These are phyloP conservation scores for Ziziphus jujuba DNA, from an alignment of 306 rosid species.

Conservation along the genomic window DNA sequence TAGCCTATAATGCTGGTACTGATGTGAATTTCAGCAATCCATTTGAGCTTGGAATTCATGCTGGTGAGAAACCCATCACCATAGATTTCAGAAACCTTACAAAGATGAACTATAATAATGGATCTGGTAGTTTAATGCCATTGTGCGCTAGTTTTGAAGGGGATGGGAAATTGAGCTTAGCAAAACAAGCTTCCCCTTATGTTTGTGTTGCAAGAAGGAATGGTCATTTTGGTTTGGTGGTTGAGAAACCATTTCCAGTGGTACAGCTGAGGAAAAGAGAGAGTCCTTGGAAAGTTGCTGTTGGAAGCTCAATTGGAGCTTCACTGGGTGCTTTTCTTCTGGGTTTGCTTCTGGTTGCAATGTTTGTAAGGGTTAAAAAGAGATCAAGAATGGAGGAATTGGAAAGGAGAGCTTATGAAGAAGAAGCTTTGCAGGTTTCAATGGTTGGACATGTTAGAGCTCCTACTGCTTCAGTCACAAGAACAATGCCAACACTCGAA, in stretches of 20 bases:
- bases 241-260: constrained; percentile 46
- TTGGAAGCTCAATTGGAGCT: constrained; percentile 82
- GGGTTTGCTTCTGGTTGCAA: constrained; percentile 82
- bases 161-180: constrained; percentile 65
- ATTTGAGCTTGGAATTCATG: constrained; percentile 72
- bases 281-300: constrained; percentile 77
- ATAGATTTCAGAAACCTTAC: constrained; percentile 63
- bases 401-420: constrained; percentile 92
- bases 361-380: constrained; percentile 90
- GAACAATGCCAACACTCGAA: constrained; percentile 67
- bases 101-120: constrained; percentile 23
- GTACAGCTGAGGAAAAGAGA: constrained; percentile 47
- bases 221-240: constrained; percentile 91
- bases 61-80: constrained; percentile 61
- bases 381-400: constrained; percentile 77
- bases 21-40: constrained; percentile 60
- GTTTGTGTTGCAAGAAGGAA: constrained; percentile 66
- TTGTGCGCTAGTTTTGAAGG: constrained; percentile 84
- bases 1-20: constrained; percentile 76
- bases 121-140: constrained; percentile 32
- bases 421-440: constrained; percentile 92
- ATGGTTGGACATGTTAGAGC: constrained; percentile 98
- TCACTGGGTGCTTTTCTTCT: constrained; percentile 78
- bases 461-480: constrained; percentile 65
- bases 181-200: constrained; percentile 44